Evolutionary conservation across 768 basidiomycete species (phyloP).

Genomic region (Leccinum arenicola): DNA sequence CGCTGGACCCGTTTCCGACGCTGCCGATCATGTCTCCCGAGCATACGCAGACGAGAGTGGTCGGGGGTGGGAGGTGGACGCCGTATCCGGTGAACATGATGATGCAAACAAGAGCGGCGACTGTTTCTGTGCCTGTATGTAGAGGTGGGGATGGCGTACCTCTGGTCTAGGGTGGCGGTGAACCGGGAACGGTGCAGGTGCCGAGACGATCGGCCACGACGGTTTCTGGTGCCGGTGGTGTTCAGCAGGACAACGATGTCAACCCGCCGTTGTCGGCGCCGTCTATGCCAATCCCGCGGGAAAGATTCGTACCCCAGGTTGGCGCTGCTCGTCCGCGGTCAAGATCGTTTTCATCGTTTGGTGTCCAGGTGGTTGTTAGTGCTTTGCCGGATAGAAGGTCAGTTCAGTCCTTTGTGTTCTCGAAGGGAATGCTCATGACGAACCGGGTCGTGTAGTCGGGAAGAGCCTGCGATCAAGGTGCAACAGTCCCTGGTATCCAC

Average conservation of each 20-base stretch:
- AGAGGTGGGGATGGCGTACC: constrained; percentile 5
- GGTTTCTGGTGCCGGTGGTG: background rate
- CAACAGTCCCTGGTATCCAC: background rate
- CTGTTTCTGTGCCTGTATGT: constrained; percentile 31
- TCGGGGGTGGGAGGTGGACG: background rate
- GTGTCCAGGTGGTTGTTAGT: constrained; percentile 27
- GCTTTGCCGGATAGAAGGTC: constrained; percentile 17
- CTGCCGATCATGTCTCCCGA: constrained; percentile 8
- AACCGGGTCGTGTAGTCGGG: constrained; percentile 13
- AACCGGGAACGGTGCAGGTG: constrained; percentile 5
- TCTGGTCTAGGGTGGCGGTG: background rate
- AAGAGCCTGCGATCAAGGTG: constrained; percentile 22
- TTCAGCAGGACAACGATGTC: background rate
- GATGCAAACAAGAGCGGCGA: constrained; percentile 27
- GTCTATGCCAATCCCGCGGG: constrained; percentile 42
- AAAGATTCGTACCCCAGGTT: constrained; percentile 63
- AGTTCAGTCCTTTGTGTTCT: background rate
- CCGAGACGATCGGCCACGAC: constrained; percentile 20
- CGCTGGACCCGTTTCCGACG: constrained; percentile 46
- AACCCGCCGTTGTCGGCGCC: background rate
- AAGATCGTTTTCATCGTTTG: constrained; percentile 74
- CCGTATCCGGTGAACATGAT: background rate
- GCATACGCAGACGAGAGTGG: background rate
- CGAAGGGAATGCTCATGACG: background rate
- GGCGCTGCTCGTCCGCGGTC: constrained; percentile 54